Evolutionary conservation across 352 stramenopile genomes (phyloP).

Genomic region (Thalassiosira mediterranea): DNA sequence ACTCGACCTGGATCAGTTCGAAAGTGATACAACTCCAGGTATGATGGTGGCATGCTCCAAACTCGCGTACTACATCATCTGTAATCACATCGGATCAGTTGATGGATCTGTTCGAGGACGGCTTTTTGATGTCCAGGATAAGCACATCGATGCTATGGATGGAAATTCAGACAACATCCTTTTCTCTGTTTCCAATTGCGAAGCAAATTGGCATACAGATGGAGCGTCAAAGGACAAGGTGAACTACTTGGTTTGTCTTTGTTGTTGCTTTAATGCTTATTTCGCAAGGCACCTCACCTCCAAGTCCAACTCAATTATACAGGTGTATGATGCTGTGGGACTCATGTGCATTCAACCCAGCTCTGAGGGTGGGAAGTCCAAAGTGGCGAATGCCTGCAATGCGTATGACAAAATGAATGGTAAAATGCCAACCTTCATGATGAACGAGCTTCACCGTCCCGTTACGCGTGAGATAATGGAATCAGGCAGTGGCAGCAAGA

Average conservation of each 20-base stretch:
- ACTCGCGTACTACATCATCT: slow-evolving; percentile 32
- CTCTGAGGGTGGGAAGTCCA: slow-evolving; percentile 10
- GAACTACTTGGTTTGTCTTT: no score
- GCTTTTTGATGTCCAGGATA: slow-evolving; percentile 31
- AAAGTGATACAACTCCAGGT: no score
- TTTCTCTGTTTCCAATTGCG: slow-evolving; percentile 35
- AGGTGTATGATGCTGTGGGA: slow-evolving; percentile 20
- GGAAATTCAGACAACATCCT: slow-evolving; percentile 29
- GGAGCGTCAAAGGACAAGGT: slow-evolving; percentile 34
- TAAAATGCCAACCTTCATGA: slow-evolving; percentile 23
- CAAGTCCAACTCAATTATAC: no score
- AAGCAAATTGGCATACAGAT: slow-evolving; percentile 39
- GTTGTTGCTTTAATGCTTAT: no score
- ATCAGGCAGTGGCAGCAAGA: slow-evolving; percentile 17
- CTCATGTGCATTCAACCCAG: slow-evolving; percentile 24
- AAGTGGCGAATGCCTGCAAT: slow-evolving; percentile 31
- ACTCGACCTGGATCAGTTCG: slow-evolving; percentile 18
- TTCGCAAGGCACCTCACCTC: no score
- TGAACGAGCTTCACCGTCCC: slow-evolving; percentile 25
- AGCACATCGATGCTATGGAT: slow-evolving; percentile 17
- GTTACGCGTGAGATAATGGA: slow-evolving; percentile 30
- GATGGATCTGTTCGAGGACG: slow-evolving; percentile 18
- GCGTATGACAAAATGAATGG: slow-evolving; percentile 9
- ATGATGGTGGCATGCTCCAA: slow-evolving; percentile 19
- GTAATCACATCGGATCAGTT: slow-evolving; percentile 19